Conservation (phyloP, 2,329 filamentous ascomycete species). For the Calonectria henricotiae region DNA sequence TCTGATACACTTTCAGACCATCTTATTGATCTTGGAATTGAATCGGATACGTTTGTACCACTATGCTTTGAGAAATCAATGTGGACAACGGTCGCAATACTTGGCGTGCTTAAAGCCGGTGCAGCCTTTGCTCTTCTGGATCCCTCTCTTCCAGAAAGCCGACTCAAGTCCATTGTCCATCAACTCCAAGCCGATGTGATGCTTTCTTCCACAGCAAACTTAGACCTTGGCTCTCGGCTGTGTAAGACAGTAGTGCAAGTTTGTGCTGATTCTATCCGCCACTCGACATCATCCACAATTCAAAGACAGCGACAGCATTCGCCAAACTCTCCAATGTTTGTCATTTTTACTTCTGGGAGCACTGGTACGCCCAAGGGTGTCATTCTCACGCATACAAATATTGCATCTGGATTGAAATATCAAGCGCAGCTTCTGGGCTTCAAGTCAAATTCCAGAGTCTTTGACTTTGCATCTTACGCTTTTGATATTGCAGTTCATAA, state of each 20-base stretch:
- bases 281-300: neutral
- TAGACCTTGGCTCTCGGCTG: neutral
- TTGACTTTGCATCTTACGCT: constrained; percentile 19
- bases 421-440: constrained; percentile 7
- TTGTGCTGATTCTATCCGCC: neutral
- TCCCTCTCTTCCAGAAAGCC: constrained; percentile 35
- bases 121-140: constrained; percentile 47
- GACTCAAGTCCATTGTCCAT: constrained; percentile 33
- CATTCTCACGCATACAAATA: constrained; percentile 33
- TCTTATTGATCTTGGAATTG: constrained; percentile 54
- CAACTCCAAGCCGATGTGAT: constrained; percentile 2
- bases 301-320: no score
- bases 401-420: constrained; percentile 42
- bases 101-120: constrained; percentile 50
- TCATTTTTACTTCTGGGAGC: constrained; percentile 51
- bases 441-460: constrained; percentile 41
- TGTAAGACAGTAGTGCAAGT: neutral
- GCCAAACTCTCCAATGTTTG: constrained; percentile 37
- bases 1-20: constrained; percentile 59
- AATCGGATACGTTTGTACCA: constrained; percentile 41
- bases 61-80: constrained; percentile 49
- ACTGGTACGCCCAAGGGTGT: constrained; percentile 51
- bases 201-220: neutral
- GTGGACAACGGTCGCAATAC: constrained; percentile 48
- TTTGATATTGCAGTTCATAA: constrained; percentile 35